A percentile compares a stretch with the other conserved stretches of the same genome.
phyloP scores from a whole-genome alignment of 2,329 filamentous ascomycete genomes.

The Clarireedia paspali region DNA sequence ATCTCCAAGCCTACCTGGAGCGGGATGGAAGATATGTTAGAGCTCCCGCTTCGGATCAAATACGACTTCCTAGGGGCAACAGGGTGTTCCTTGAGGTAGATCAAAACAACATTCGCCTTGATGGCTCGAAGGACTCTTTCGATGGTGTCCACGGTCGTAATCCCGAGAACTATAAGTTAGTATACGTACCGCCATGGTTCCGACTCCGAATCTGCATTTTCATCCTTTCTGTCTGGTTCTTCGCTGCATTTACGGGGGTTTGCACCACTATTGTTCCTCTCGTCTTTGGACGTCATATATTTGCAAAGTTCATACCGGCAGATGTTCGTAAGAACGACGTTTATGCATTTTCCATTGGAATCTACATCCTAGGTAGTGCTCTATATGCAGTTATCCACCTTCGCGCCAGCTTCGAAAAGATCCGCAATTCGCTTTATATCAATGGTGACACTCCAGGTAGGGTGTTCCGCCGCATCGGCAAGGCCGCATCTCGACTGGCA shows the following conservation, averaged over 20 bases:
- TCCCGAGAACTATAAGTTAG: conserved; percentile 44
- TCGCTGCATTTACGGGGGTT: conserved; percentile 82
- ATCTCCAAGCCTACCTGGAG: conserved; percentile 33
- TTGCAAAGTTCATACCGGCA: conserved; percentile 63
- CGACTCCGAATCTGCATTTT: conserved; percentile 73
- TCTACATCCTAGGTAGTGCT: conserved; percentile 68
- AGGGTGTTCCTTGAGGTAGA: conserved; percentile 73
- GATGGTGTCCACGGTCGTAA: conserved; percentile 49
- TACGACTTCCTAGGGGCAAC: conserved; percentile 81
- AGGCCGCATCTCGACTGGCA: conserved; percentile 21
- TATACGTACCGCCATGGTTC: conserved; percentile 83
- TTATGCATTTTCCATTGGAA: conserved; percentile 87
- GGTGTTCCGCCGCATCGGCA: conserved; percentile 17
- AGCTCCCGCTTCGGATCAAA: conserved; percentile 90
- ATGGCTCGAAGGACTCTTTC: conserved; percentile 46
- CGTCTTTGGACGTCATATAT: conserved; percentile 72
- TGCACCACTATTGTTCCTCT: conserved; percentile 80
- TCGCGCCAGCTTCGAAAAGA: conserved; percentile 29
- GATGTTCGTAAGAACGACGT: conserved; percentile 83
- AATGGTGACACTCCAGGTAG: conserved; percentile 25
- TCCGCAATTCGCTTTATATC: conserved; percentile 23
- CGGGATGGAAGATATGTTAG: conserved; percentile 76
- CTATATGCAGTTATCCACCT: conserved; percentile 54
- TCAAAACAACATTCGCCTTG: conserved; percentile 56
- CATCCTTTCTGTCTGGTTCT: conserved; percentile 85